phyloP scores from a whole-genome alignment of 2,329 filamentous ascomycete genomes.

The Cyphellophora attinorum region DNA sequence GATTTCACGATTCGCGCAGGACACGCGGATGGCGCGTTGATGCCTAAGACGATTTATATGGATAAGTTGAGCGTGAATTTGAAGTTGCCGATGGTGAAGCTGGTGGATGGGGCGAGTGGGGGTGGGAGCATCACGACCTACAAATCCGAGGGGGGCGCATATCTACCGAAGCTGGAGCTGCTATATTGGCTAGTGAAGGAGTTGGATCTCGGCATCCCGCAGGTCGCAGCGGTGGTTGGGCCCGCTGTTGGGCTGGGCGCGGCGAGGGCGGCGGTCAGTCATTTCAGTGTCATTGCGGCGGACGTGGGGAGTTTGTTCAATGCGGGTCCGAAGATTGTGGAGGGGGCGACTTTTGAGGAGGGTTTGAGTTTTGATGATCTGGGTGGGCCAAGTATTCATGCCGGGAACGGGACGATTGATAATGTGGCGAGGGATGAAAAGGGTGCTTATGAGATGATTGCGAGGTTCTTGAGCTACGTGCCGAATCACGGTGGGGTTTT shows the following conservation, averaged over 20 bases:
- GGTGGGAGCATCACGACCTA: conserved; percentile 32
- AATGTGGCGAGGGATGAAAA: conserved; percentile 52
- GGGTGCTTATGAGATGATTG: conserved; percentile 52
- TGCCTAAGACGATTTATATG: conserved; percentile 48
- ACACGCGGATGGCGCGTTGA: conserved; percentile 52
- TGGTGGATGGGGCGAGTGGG: conserved; percentile 54
- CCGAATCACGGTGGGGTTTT: conserved; percentile 48
- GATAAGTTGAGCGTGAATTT: conserved; percentile 54
- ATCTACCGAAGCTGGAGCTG: conserved; percentile 47
- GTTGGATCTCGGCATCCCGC: conserved; percentile 53
- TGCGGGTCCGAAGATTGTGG: conserved; percentile 54
- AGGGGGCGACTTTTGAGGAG: conserved; percentile 55
- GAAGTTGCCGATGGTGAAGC: conserved; percentile 53
- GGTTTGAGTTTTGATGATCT: conserved; percentile 49
- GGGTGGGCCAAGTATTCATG: conserved; percentile 53
- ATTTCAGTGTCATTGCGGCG: conserved; percentile 57
- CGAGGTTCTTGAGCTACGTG: conserved; percentile 46
- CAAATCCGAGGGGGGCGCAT: conserved; percentile 41
- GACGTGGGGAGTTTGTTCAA: conserved; percentile 55
- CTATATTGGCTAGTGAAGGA: conserved; percentile 26
- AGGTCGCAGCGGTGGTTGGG: conserved; percentile 52
- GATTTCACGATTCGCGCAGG: conserved; percentile 55
- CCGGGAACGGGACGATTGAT: conserved; percentile 57
- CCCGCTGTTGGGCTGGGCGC: conserved; percentile 53
- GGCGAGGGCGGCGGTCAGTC: conserved; percentile 50